Base-by-base conservation (phyloP, 331 rosid species). In the Erythrophleum ivorense region DNA sequence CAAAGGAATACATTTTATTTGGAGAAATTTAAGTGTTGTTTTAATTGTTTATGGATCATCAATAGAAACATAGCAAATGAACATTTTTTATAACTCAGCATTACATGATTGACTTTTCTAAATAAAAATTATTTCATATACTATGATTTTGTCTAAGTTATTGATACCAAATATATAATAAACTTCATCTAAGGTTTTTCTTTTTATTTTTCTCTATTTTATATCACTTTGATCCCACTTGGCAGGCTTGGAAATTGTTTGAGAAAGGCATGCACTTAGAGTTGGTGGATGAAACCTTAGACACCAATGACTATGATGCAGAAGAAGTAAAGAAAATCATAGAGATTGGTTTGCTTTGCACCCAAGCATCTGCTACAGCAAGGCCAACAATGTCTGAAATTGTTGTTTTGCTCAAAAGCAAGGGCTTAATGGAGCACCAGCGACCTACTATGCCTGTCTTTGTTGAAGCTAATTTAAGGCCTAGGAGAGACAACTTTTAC, bases 221-320 rank as follows among this genome's bases (percentile, higher is more conserved):
- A 41, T 71, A 57, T 69, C 49, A 8, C 15, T 3, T 8, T 19
- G 16, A 36, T 68, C 40, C n/a, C 62, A 40, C 52, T 55, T 34
- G 41, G 66, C 67, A 92, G 94, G 92, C 92, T 41, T 90, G 97
- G 97, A 90, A 86, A 34, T 80, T 90, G 6, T 80, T 88, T 0
- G 92, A 90, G 80, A 59, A 14, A 36, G 73, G 67, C 7, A 75
- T n/a, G 67, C 97, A 88, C 71, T 40, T 75, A 50, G 86, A 86
- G 68, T 83, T 90, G 85, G 88, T 81, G 48, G 94, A 90, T 64
- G 67, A 86, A 38, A 83, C 73, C n/a, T 67, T 92, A 79, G 80
- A 90, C 16, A 58, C 81, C 54, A 70, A 63, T 3, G 92, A 90
- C 0, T 90, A 87, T 69, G 85, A 81, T 48, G 80, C 57, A 77